Percentiles rank a stretch among this genome's conserved stretches.
Evolutionary conservation across 75 land plant genomes (phyloP).

Genomic region (Cryptomeria japonica): DNA sequence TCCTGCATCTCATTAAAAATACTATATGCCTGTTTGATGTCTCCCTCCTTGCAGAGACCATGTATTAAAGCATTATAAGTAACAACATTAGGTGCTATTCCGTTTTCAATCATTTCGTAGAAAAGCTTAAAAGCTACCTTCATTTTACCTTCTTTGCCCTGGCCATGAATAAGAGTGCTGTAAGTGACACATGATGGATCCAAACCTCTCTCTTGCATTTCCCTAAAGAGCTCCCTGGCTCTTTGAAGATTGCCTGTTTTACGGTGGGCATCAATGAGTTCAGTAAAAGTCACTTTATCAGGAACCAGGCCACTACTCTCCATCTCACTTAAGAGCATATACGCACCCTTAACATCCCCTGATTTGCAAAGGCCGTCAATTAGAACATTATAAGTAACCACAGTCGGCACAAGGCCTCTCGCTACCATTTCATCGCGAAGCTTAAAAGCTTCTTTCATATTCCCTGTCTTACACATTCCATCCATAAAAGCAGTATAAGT

Average conservation of each 20-base stretch:
- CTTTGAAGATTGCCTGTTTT: constrained; percentile 27
- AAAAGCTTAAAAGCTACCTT: constrained; percentile 36
- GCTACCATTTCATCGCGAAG: constrained; percentile 51
- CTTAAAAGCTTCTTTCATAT: constrained; percentile 24
- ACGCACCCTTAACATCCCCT: constrained; percentile 37
- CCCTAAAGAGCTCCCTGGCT: constrained; percentile 36
- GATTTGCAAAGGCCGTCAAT: constrained; percentile 41
- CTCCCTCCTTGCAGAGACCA: constrained; percentile 41
- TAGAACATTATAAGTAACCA: constrained; percentile 52
- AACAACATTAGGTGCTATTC: constrained; percentile 45
- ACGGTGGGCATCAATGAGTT: constrained; percentile 42
- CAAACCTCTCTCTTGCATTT: constrained; percentile 38
- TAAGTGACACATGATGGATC: constrained; percentile 58
- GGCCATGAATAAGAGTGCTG: constrained; percentile 51
- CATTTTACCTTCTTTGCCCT: constrained; percentile 38
- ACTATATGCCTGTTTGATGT: constrained; percentile 40
- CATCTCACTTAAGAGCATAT: constrained; percentile 39
- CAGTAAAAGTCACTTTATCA: constrained; percentile 54
- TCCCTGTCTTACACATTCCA: constrained; percentile 55
- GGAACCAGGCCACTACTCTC: constrained; percentile 32
- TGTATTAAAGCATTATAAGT: constrained; percentile 63
- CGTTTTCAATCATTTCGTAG: constrained; percentile 44
- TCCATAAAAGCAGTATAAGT: constrained; percentile 64
- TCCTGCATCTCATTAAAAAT: constrained; percentile 51
- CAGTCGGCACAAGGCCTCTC: constrained; percentile 35